Base-by-base conservation (phyloP, 352 stramenopile species). In the Pythium dissotocum region DNA sequence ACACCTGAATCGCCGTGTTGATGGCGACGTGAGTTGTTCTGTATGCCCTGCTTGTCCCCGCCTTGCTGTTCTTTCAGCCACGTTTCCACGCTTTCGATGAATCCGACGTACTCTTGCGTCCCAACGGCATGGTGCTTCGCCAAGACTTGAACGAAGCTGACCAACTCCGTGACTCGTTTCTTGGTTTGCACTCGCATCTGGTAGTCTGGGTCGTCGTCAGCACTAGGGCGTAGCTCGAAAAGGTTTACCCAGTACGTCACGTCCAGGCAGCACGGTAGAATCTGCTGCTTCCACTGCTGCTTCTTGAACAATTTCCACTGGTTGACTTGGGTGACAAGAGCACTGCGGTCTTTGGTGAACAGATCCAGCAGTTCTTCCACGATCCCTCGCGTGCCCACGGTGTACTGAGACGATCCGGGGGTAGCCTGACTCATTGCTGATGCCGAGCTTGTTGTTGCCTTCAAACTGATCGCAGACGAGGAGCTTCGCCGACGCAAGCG, bases 261-360 rank as follows among this genome's bases (percentile, higher is more conserved):
- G 26, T 79, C 72, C 5, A 83, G 58, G 42, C 69, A 77, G 40
- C 75, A 83, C 13, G 77, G 77, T 1, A 83, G 40, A 6, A 83
- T 60, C 14, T 79, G 63, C 13, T 67, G 46, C 62, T 75, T 80
- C 77, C 77, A 83, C 33, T 65, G 57, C 52, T 72, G 53, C 3
- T 59, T 46, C 36, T 79, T 63, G 18, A 83, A 81, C 59, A 77
- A 75, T 24, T 74, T 77, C 68, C 52, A 77, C 57, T 79, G 69
- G 12, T 72, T 74, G 32, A 83, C 59, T 52, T 77, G 59, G 0
- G 65, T 40, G 2, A 70, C 67, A 1, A 83, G 33, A 10, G 67
- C 62, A 3, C 38, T 32, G 6, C 35, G n/a, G 33, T 76, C 64
- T 8, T 64, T 61, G 2, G 32, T n/a, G 49, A 59, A 75, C 9